Evolutionary conservation across 2,329 filamentous ascomycete species (phyloP), one percentile per base, ranked within the genome.

Genomic region (Bimuria novae-zelandiae): DNA sequence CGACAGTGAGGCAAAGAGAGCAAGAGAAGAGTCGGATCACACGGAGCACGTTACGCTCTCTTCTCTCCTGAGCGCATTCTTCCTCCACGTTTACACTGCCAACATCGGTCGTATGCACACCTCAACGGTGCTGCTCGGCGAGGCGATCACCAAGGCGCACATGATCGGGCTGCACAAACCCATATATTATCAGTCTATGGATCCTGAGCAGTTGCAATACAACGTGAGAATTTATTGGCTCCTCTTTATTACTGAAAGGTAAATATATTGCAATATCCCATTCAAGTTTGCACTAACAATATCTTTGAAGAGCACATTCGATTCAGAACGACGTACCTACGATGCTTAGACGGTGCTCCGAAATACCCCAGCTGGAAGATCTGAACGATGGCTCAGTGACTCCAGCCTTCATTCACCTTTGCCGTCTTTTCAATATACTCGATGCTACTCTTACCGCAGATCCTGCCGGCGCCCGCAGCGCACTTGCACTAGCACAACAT

Each of bases 311-410:
- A 45, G 69, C 69, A 1, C 69, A 72, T 33, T 71, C 69, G 1
- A 65, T 72, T 11, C 69, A 72, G 42, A 68, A 72, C 45, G 69
- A 72, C 47, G 66, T 72, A 7, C 69, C 69, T 0, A 69, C 63
- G 7, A 67, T 60, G 35, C 51, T 72, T 4, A 69, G 68, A 44
- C 63, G 69, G 36, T 59, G 68, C 1, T 57, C 67, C 0, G 65
- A 69, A 21, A 58, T 72, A 5, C 67, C 69, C 4, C 47, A 54
- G 2, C 37, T 71, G 7, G 69, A 68, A 35, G 60, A 72, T 33
- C 51, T 69, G 2, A 59, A 67, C 16, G 69, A 72, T 47, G 69
- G 70, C 16, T 61, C 62, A 4, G 61, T 72, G 10, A 66, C 68
- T 2, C 65, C 69, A 4, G 66, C 69, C 5, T 72, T 72, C 43